Conservation (phyloP, 2,329 filamentous ascomycete genomes). For the Blastomyces gilchristii region DNA sequence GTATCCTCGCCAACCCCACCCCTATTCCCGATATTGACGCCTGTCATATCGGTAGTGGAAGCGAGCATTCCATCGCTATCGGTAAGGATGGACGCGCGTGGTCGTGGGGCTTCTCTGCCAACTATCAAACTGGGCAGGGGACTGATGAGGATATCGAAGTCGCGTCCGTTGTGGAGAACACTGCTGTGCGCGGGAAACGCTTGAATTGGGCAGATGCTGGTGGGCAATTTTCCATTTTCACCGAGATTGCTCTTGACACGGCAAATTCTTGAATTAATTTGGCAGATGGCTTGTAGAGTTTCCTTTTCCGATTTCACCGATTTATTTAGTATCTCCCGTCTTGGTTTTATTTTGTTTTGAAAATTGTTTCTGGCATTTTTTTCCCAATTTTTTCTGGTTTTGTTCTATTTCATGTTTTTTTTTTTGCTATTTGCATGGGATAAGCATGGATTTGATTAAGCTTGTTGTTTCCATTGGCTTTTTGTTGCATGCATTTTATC, state of each 20-base stretch:
- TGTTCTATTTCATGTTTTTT: neutral
- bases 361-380: neutral
- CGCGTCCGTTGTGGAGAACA: slow-evolving; percentile 75
- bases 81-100: slow-evolving; percentile 59
- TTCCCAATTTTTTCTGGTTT: neutral
- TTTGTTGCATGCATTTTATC: neutral
- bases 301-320: neutral
- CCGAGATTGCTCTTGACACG: slow-evolving; percentile 20
- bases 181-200: slow-evolving; percentile 63
- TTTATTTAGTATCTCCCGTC: neutral
- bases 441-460: neutral
- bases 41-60: slow-evolving; percentile 50
- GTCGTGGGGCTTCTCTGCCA: slow-evolving; percentile 70
- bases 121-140: slow-evolving; percentile 71
- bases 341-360: neutral
- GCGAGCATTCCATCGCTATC: slow-evolving; percentile 64
- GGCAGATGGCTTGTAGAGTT: neutral
- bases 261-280: neutral
- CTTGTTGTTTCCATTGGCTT: neutral
- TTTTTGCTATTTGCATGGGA: neutral
- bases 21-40: slow-evolving; percentile 51
- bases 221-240: slow-evolving; percentile 56
- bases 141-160: slow-evolving; percentile 67
- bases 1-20: slow-evolving; percentile 60
- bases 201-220: slow-evolving; percentile 75